Base-by-base conservation (phyloP, 1,284 basidiomycete genomes). In the Ganoderma boninense region DNA sequence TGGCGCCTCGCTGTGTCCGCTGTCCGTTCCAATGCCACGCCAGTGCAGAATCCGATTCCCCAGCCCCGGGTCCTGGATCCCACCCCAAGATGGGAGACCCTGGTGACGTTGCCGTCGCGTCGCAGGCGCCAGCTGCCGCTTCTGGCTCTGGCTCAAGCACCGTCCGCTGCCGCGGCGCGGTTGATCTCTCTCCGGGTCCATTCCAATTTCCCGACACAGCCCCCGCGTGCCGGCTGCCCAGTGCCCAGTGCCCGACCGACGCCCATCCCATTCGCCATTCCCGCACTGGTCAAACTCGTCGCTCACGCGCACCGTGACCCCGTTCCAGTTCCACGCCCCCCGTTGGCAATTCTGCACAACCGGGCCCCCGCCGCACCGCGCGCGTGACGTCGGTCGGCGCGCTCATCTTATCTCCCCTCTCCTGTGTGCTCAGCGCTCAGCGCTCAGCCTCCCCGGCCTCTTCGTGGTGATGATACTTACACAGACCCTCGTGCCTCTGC, bases 101-200 rank as follows among this genome's bases (percentile, higher is more conserved):
- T 71, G 70, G 70, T 71, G 70, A 69, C 71, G 68, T 69, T 65
- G 49, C 59, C 26, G 35, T 32, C 20, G 18, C 20, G 20, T 63
- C 49, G 66, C 38, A 32, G 20, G 18, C 16, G 20, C 46, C 7
- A 52, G 56, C 35, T 66, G 59, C 42, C 63, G 42, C 23, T 64
- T 52, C 38, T 13, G 46, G 44, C 16, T 2, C 29, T 32, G 29
- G 29, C 29, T n/a, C n/a, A n/a, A n/a, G n/a, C n/a, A n/a, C n/a
- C 61, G 13, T 14, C 63, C 46, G 29, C 29, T 32, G 29, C 29
- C 29, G 29, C 29, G 29, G 29, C 67, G 69, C 66, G 68, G 64
- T n/a, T 72, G 60, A 67, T 72, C 68, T 66, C 65, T 62, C 42
- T 42, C 61, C 68, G 64, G 69, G 46, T 59, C 64, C 67, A 64